These are phyloP conservation scores for Prunus mongolica DNA, from an alignment of 306 rosid genomes.

Conservation along the genomic window DNA sequence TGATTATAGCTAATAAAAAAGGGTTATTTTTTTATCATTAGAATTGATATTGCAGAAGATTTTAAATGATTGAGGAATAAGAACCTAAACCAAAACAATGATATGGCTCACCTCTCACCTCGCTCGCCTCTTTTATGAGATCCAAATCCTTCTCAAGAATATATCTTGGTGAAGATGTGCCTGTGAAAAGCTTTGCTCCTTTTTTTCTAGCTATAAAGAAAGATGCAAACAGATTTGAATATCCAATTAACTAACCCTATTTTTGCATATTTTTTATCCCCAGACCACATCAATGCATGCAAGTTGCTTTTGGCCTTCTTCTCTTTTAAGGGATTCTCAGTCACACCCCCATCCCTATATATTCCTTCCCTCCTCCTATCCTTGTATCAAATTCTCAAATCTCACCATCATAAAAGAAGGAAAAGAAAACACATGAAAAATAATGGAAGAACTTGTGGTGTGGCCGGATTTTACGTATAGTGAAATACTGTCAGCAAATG, in stretches of 20 bases:
- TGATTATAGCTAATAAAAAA: background rate
- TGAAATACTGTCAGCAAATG: background rate
- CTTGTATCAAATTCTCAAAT: background rate
- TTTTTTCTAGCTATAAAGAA: conserved; percentile 30
- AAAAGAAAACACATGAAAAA: background rate
- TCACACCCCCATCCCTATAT: background rate
- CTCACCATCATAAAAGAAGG: background rate
- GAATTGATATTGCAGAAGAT: background rate
- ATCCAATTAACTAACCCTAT: conserved; percentile 22
- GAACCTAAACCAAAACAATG: conserved; percentile 31
- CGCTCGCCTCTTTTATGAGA: conserved; percentile 12
- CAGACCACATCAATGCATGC: background rate
- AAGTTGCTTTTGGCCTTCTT: background rate
- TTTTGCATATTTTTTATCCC: background rate
- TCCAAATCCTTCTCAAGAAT: conserved; percentile 35
- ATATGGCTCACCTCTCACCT: background rate
- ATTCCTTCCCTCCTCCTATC: background rate
- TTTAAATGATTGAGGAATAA: conserved; percentile 47
- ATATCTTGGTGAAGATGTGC: conserved; percentile 15
- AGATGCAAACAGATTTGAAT: conserved; percentile 36
- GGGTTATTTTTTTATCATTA: conserved; percentile 23
- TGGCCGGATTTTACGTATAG: background rate
- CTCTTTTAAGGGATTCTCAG: background rate
- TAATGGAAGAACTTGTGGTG: background rate
- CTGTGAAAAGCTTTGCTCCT: conserved; percentile 45